phyloP scores from a whole-genome alignment of 2,329 filamentous ascomycete species.

The Hirsutella thompsonii region DNA sequence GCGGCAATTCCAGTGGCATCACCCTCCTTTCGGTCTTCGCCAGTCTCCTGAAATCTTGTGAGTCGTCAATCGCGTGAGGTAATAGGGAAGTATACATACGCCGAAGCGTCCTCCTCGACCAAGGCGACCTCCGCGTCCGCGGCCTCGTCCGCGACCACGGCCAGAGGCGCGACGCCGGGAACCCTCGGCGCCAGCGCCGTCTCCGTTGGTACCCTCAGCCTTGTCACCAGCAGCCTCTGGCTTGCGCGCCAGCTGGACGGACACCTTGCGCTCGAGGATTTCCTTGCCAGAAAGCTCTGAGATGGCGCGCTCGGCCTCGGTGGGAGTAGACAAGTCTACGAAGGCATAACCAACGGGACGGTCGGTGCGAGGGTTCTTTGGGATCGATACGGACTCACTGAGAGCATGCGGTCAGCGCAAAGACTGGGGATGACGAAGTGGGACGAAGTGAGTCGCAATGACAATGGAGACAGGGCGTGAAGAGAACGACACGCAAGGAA shows the following conservation, averaged over 20 bases:
- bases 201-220: slow-evolving; percentile 60
- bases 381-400: slow-evolving; percentile 97
- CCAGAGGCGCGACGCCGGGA: slow-evolving; percentile 49
- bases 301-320: slow-evolving; percentile 92
- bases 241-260: slow-evolving; percentile 96
- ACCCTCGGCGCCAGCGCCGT: slow-evolving; percentile 58
- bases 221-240: slow-evolving; percentile 76
- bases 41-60: slow-evolving; percentile 14
- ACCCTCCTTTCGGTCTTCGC: slow-evolving; percentile 34
- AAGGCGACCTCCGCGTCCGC: slow-evolving; percentile 53
- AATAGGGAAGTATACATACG: slow-evolving; percentile 10
- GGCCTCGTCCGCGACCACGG: slow-evolving; percentile 55
- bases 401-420: slow-evolving; percentile 14
- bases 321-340: slow-evolving; percentile 89
- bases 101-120: slow-evolving; percentile 43
- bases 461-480: no score
- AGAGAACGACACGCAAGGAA: no score
- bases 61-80: neutral
- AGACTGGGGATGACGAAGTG: neutral
- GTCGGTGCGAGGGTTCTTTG: slow-evolving; percentile 97
- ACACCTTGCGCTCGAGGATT: slow-evolving; percentile 97
- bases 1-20: slow-evolving; percentile 22
- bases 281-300: slow-evolving; percentile 92
- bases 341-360: slow-evolving; percentile 98
- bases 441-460: no score